Percentiles rank a stretch among this genome's conserved stretches.
Conservation (phyloP, 495 filamentous ascomycete genomes). For the Aspergillus avenaceus region DNA sequence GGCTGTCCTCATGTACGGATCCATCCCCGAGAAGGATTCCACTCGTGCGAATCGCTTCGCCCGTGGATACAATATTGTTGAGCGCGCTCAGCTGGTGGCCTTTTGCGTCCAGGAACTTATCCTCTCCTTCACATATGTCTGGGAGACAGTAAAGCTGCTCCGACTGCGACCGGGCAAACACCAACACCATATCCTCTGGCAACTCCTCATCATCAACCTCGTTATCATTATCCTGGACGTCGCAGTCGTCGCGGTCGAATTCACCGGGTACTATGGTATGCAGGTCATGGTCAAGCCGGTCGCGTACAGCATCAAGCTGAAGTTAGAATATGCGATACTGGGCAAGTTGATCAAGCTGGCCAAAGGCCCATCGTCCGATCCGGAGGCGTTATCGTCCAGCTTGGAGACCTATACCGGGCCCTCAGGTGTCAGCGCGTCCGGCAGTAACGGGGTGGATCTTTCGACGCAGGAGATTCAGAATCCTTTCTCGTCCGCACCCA, state of each 20-base stretch:
- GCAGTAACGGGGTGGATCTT: no score
- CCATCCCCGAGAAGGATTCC: constrained; percentile 10
- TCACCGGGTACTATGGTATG: constrained; percentile 41
- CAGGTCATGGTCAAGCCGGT: constrained; percentile 49
- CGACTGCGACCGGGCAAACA: constrained; percentile 27
- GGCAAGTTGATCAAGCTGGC: constrained; percentile 43
- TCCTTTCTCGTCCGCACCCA: no score
- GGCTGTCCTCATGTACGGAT: constrained; percentile 39
- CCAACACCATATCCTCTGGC: constrained; percentile 29
- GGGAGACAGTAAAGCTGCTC: constrained; percentile 44
- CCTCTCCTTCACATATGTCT: constrained; percentile 55
- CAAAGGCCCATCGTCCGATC: constrained; percentile 5
- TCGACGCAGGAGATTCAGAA: no score
- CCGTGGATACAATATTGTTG: constrained; percentile 43
- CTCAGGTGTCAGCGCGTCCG: no score
- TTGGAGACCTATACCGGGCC: no score
- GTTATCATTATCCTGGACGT: constrained; percentile 48
- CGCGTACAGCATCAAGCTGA: constrained; percentile 52
- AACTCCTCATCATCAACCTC: constrained; percentile 48
- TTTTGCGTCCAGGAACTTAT: constrained; percentile 54
- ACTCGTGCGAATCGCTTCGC: constrained; percentile 26
- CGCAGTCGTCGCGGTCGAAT: constrained; percentile 43
- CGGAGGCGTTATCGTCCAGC: neutral
- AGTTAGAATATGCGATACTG: constrained; percentile 50
- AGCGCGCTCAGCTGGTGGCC: constrained; percentile 48